Conservation (phyloP, 768 basidiomycete species). For the Amyloporia xantha region DNA sequence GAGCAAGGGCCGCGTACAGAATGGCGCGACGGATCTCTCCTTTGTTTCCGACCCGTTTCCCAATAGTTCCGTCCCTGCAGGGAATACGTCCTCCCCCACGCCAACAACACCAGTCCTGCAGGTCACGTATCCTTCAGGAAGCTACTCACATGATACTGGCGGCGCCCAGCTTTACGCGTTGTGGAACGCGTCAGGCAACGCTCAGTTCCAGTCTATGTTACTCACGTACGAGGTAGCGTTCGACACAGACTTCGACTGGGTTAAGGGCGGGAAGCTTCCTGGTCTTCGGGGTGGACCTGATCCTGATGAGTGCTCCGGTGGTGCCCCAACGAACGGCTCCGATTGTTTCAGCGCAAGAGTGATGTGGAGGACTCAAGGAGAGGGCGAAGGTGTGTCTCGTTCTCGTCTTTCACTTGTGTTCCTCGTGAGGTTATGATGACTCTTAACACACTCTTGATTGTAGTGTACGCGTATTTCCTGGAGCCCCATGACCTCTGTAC, state of each 20-base stretch:
- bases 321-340: slow-evolving; percentile 50
- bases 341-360: slow-evolving; percentile 69
- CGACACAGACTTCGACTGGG: slow-evolving; percentile 57
- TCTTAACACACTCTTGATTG: slow-evolving; percentile 1
- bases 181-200: slow-evolving; percentile 55
- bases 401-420: neutral
- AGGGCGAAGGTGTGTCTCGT: slow-evolving; percentile 56
- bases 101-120: slow-evolving; percentile 38
- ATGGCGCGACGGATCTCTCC: slow-evolving; percentile 45
- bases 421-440: too few species aligned
- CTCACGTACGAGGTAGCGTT: slow-evolving; percentile 74
- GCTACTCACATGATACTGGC: slow-evolving; percentile 52
- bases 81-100: slow-evolving; percentile 16
- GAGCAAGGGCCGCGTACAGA: slow-evolving; percentile 53
- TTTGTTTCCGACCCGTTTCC: slow-evolving; percentile 71
- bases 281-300: slow-evolving; percentile 66
- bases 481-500: slow-evolving; percentile 54
- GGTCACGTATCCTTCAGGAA: slow-evolving; percentile 57
- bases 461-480: slow-evolving; percentile 81
- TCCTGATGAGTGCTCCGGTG: slow-evolving; percentile 62
- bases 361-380: slow-evolving; percentile 67
- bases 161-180: slow-evolving; percentile 63
- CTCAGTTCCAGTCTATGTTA: slow-evolving; percentile 59
- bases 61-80: slow-evolving; percentile 15
- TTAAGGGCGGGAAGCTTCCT: slow-evolving; percentile 74